These are phyloP conservation scores for Linnemannia exigua DNA, from an alignment of 192 early-diverging fungal genomes.

Conservation along the genomic window DNA sequence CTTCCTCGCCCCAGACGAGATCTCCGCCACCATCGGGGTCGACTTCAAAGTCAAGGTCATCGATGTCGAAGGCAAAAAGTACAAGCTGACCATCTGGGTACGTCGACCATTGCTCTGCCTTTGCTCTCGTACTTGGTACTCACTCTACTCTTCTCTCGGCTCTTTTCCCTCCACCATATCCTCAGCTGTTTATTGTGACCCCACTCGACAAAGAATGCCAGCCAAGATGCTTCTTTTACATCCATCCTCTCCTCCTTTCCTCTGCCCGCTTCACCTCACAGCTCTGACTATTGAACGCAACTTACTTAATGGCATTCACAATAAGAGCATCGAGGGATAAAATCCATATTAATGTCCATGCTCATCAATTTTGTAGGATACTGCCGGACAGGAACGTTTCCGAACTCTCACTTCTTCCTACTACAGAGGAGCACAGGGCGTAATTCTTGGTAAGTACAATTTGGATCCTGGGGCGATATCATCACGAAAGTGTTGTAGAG, in stretches of 20 bases:
- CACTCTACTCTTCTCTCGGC: neutral
- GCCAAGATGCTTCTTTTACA: neutral
- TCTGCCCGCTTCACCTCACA: neutral
- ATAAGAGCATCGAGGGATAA: neutral
- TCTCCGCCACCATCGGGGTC: constrained; percentile 93
- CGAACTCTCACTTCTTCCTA: constrained; percentile 97
- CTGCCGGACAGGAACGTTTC: constrained; percentile 99
- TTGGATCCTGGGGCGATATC: neutral
- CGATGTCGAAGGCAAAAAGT: constrained; percentile 85
- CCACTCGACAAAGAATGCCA: neutral
- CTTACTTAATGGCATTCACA: neutral
- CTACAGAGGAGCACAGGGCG: constrained; percentile 98
- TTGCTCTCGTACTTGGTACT: neutral
- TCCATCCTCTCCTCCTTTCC: neutral
- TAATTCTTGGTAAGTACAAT: constrained; percentile 84
- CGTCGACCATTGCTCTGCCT: neutral
- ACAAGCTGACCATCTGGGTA: constrained; percentile 98
- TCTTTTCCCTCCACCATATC: neutral
- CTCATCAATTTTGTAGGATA: constrained; percentile 76
- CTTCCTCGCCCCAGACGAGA: constrained; percentile 94
- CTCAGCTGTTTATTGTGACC: neutral
- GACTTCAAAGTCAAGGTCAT: constrained; percentile 98
- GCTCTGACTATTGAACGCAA: neutral
- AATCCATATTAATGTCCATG: neutral
- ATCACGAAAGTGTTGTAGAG: neutral